Base-by-base conservation (phyloP, 1,139 yeast species). In the Diutina neorugosa region DNA sequence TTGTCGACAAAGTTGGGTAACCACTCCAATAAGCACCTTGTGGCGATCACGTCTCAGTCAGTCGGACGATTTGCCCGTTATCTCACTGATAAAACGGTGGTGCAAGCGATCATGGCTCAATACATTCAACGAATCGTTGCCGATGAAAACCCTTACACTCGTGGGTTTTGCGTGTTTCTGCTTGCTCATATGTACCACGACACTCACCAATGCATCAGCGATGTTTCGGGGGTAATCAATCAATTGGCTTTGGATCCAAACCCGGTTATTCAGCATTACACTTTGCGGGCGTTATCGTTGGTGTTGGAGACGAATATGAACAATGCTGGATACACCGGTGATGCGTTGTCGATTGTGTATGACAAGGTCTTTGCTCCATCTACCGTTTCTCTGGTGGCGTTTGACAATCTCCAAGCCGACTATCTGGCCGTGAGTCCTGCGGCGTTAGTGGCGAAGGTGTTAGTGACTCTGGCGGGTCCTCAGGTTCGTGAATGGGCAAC, bases 221-320 rank as follows among this genome's bases (percentile, higher is more conserved):
- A 37, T 6, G 25, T 49, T 11, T 23, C 21, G 9, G 25, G 19
- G 9, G 81, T 88, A 4, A 64, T 84, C 9, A 66, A 75, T 18
- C 84, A 87, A 21, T 70, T 91, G 50, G 68, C 86, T 2, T 70
- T 70, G 43, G 98, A 91, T 66, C 94, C 96, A 0, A 93, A 91
- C 62, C 96, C 96, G 0, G 70, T 80, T 2, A 90, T 93, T 19
- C 19, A 37, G 19, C 51, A 48, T 16, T 37, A 34, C 27, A 21
- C 43, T 18, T 34, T 48, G 42, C 7, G 31, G 8, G 43, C 51
- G 9, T 48, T 48, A 31, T 9, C 21, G 43, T 12, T 19, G 12
- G 43, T 48, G 31, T 34, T 48, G 51, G 27, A 19, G 44, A 12
- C 42, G 5, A 34, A 34, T 19, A 20, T 20, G 14, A 21, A 48